phyloP scores from a whole-genome alignment of 129 eudicot species.

The Helichrysum umbraculigerum region DNA sequence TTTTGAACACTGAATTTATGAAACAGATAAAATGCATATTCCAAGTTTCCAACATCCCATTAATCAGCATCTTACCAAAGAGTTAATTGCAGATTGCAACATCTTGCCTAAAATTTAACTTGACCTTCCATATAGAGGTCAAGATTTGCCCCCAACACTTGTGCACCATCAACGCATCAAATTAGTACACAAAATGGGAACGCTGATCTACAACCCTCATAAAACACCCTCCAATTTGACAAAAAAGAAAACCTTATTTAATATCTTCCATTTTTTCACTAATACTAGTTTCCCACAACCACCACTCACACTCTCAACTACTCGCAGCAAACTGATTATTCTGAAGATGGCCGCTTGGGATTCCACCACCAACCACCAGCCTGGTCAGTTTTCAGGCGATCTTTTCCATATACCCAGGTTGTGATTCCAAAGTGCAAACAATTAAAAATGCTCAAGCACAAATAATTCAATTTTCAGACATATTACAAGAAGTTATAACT shows the following conservation, averaged over 20 bases:
- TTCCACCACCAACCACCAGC: conserved; percentile 14
- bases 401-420: neutral
- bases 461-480: neutral
- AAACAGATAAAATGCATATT: no score
- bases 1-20: no score
- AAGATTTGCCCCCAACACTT: neutral
- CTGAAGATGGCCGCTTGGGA: conserved; percentile 32
- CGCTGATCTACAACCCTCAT: neutral
- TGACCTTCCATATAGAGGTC: neutral
- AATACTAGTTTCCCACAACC: no score
- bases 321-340: neutral
- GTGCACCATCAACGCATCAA: neutral
- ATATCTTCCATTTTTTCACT: no score
- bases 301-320: neutral
- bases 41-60: neutral
- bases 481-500: neutral
- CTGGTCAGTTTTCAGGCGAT: conserved; percentile 14
- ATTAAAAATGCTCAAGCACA: neutral
- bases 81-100: neutral
- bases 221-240: neutral
- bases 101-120: neutral
- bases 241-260: no score
- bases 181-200: neutral
- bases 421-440: neutral
- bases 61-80: neutral